These are phyloP conservation scores for Malania oleifera DNA, from an alignment of 164 flowering plant species.

Conservation along the genomic window DNA sequence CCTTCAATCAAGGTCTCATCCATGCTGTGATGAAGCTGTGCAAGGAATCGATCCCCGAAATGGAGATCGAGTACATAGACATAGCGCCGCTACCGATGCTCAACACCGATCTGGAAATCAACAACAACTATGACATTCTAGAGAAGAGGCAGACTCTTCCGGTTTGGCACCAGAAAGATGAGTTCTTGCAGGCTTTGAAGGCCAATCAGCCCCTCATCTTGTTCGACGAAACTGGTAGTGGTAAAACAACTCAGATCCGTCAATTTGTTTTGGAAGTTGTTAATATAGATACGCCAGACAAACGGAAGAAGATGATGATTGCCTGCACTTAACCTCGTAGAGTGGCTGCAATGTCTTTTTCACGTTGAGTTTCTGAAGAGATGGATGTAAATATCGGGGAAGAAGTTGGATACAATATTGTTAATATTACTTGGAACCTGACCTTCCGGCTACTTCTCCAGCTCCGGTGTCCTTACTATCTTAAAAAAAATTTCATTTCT, in stretches of 20 bases:
- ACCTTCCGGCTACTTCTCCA: no score
- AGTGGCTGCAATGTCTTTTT: conserved; percentile 99
- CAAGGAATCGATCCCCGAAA: no score
- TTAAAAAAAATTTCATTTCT: no score
- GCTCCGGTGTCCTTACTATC: no score
- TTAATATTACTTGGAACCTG: no score
- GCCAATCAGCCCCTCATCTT: conserved; percentile 63
- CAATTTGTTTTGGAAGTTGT: conserved; percentile 84
- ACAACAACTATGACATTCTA: conserved; percentile 69
- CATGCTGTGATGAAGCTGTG: no score
- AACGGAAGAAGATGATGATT: conserved; percentile 67
- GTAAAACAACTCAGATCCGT: conserved; percentile 99
- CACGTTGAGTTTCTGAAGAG: conserved; percentile 95
- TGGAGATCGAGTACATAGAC: no score
- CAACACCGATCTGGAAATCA: no score
- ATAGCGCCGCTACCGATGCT: no score
- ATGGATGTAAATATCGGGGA: conserved; percentile 98
- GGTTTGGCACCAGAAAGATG: conserved; percentile 95
- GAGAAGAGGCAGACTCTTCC: conserved; percentile 90
- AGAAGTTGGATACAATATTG: conserved; percentile 99
- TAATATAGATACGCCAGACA: conserved; percentile 47
- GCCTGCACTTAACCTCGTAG: conserved; percentile 96
- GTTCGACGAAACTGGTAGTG: conserved; percentile 98
- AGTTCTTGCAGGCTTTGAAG: conserved; percentile 60
- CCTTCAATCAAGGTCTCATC: no score